Evolutionary conservation across 495 filamentous ascomycete species (phyloP).

Genomic region (Halenospora varia): DNA sequence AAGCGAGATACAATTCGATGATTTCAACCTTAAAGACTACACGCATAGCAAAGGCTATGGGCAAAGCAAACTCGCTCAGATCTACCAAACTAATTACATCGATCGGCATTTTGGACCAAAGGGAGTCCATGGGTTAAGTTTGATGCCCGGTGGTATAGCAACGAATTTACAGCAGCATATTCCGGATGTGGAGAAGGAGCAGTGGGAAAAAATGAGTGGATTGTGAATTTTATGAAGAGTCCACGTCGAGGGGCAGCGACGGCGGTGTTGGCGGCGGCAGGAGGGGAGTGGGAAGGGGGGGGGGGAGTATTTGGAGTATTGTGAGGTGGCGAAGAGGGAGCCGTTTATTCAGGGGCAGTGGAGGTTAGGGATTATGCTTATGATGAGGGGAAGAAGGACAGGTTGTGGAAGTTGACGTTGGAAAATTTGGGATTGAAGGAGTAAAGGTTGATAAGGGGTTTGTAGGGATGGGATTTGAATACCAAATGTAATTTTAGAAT

Average conservation of each 20-base stretch:
- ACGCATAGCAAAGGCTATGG: conserved; percentile 39
- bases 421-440: conserved; percentile 2
- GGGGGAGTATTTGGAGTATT: conserved; percentile 40
- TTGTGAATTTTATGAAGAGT: conserved; percentile 30
- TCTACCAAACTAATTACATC: conserved; percentile 41
- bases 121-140: conserved; percentile 35
- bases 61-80: conserved; percentile 48
- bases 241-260: conserved; percentile 38
- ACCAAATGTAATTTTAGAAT: neutral
- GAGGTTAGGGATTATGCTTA: neutral
- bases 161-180: conserved; percentile 21
- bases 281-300: conserved; percentile 28
- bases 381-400: neutral
- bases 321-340: neutral
- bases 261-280: conserved; percentile 39
- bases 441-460: neutral
- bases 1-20: conserved; percentile 28
- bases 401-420: neutral
- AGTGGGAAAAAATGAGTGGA: neutral
- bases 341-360: neutral
- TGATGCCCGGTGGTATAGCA: conserved; percentile 39
- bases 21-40: neutral
- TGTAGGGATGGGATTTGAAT: neutral
- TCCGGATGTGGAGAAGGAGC: conserved; percentile 20
- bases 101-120: conserved; percentile 33